Evolutionary conservation across 306 rosid genomes (phyloP).

Genomic region (cucumber (Cucumis sativus)): DNA sequence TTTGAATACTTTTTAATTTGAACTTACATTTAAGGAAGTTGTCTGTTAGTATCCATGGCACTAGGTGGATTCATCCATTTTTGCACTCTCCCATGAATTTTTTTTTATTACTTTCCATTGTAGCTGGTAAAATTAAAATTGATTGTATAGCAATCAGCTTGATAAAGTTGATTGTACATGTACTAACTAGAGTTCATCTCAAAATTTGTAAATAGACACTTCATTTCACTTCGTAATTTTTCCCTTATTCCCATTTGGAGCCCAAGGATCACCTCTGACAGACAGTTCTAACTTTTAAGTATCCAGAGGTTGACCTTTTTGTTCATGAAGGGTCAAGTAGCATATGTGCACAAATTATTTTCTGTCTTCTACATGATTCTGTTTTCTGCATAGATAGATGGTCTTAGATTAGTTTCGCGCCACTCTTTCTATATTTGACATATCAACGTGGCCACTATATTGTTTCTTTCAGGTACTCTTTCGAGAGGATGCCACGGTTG

Average conservation of each 20-base stretch:
- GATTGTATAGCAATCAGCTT: neutral
- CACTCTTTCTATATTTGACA: neutral
- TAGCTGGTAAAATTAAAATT: neutral
- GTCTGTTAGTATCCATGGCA: neutral
- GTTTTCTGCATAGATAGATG: neutral
- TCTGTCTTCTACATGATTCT: neutral
- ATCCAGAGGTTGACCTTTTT: neutral
- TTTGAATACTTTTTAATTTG: neutral
- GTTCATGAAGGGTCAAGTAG: neutral
- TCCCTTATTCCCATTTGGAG: neutral
- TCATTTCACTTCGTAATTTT: neutral
- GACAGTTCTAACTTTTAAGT: neutral
- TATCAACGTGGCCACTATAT: neutral
- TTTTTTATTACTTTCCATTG: neutral
- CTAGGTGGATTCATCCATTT: neutral
- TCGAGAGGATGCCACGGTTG: slow-evolving; percentile 98
- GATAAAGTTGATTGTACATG: neutral
- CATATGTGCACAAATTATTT: neutral
- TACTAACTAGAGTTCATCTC: neutral
- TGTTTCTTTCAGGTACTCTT: slow-evolving; percentile 57
- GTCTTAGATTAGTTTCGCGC: neutral
- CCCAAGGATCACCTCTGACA: neutral
- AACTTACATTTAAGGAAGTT: neutral
- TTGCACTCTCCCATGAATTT: neutral
- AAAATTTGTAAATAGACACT: neutral